Conservation (phyloP, 257 asterid species). For the Przewalskia tangutica region DNA sequence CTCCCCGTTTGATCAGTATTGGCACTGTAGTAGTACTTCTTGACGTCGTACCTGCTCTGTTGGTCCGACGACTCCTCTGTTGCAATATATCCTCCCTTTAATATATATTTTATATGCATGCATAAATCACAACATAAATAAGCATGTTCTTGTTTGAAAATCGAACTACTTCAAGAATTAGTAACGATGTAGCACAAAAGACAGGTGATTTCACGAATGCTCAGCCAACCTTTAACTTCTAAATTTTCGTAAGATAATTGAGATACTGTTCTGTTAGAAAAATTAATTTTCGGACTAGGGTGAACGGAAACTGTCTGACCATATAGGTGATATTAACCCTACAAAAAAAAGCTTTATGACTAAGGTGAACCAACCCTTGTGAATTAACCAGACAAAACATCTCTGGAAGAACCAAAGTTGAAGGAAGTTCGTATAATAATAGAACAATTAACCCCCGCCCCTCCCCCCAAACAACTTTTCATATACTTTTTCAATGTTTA, state of each 20-base stretch:
- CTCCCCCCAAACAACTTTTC: too few relatives aligned
- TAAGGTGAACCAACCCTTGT: too few relatives aligned
- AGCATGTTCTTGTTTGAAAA: not conserved
- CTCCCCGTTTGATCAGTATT: not conserved
- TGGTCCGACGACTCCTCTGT: not conserved
- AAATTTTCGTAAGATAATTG: too few relatives aligned
- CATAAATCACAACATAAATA: not conserved
- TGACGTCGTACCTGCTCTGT: not conserved
- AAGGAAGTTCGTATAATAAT: too few relatives aligned
- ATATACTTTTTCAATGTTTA: too few relatives aligned
- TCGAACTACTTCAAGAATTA: not conserved
- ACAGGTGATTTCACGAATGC: not conserved
- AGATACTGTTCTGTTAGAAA: not conserved
- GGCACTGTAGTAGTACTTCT: not conserved
- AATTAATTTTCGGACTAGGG: not conserved
- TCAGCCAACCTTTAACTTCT: not conserved
- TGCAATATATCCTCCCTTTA: slow-evolving; percentile 3
- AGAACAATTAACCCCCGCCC: too few relatives aligned
- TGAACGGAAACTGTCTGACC: not conserved
- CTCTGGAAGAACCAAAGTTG: too few relatives aligned
- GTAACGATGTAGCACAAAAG: not conserved
- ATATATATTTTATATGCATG: not conserved
- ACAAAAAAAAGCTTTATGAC: too few relatives aligned
- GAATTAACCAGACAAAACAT: too few relatives aligned
- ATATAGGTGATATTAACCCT: not conserved